Evolutionary conservation across 371 early-diverging fungal genomes (phyloP), one percentile per base, ranked within the genome.

Genomic region (Mucor velutinosus): DNA sequence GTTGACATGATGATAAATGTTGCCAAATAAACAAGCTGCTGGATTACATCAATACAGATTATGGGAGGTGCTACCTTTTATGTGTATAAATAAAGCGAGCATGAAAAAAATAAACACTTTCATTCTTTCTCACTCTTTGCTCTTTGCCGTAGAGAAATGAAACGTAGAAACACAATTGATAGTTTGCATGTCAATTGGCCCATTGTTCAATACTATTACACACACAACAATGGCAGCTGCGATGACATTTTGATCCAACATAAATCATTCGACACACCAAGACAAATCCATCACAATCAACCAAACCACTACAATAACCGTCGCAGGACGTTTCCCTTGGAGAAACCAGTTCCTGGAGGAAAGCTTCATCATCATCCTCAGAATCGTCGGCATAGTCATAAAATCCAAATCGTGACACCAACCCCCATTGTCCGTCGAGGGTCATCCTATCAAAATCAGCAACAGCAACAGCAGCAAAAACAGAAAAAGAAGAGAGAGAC

Each of bases 141-240:
- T 45, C 17, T 57, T 62, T 70, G 11, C 3, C 60, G 10, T 27
- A 29, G 27, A 17, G 30, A 51, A 45, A 57, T 64, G 61, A 21
- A 51, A 21, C 60, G 68, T 27, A 59, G 65, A 29, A 39, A 60
- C 51, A 67, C 64, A 23, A 65, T 43, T 32, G 51, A 56, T 29
- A 27, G 35, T 30, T 7, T 29, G 43, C 47, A 53, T 29, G 39
- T 32, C 6, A 45, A 30, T 12, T 64, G 64, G 60, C 43, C 64
- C n/a, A 21, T 72, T 4, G 60, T 64, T 21, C 56, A 21, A 15
- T 72, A 67, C 23, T 67, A 72, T 30, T 72, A 49, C 33, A 68
- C 65, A 6, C 62, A 64, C 47, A 67, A 67, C 23, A 72, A 60
- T 23, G 68, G 65, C 15, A 64, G 65, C 21, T 56, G 61, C 15